Evolutionary conservation across 2,329 filamentous ascomycete species (phyloP), one percentile per base, ranked within the genome.

Genomic region (Westerdykella aurantiaca): DNA sequence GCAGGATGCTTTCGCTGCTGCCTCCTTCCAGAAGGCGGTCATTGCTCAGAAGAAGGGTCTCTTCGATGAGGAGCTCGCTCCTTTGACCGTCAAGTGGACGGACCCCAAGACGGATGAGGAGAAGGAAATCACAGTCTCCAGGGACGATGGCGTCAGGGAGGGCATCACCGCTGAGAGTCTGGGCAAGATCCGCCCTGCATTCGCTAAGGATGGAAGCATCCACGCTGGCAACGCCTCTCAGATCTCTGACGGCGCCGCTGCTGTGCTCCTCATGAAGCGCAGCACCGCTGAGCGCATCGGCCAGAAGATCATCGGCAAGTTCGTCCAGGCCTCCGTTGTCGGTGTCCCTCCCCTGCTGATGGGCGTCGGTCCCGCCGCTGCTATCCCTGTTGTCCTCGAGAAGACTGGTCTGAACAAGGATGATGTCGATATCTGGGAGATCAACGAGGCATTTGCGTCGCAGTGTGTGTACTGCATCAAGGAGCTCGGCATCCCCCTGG

Each of bases 401-500:
- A 90, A 93, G 68, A 87, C 90, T 0, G 89, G 90, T 47, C 82
- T 98, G 58, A 77, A 75, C 65, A 88, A 84, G 70, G 85, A 60
- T 45, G 91, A 97, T 56, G 88, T 98, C 23, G 93, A 97, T 67
- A 91, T 97, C 63, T 97, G 81, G 63, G 93, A 98, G 80, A 96
- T 98, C 78, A 98, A 98, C 76, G 93, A 98, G 79, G 93, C 93
- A 1, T 98, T 98, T 69, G 93, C 93, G 25, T 87, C 82, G 51
- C 91, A 97, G 78, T 95, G 88, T 70, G 70, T 97, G 54, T 97
- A 86, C 86, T 96, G 89, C 69, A 81, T 87, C 51, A 87, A 93
- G 61, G 83, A 96, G 75, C 80, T 98, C 17, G 85, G 84, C 37
- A 72, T 98, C 22, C 86, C 88, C 42, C 65, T 77, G 48, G 83